A percentile compares a stretch with the other conserved stretches of the same genome.
Evolutionary conservation across 495 filamentous ascomycete species (phyloP).

Genomic region (Lasiosphaeria hispida): DNA sequence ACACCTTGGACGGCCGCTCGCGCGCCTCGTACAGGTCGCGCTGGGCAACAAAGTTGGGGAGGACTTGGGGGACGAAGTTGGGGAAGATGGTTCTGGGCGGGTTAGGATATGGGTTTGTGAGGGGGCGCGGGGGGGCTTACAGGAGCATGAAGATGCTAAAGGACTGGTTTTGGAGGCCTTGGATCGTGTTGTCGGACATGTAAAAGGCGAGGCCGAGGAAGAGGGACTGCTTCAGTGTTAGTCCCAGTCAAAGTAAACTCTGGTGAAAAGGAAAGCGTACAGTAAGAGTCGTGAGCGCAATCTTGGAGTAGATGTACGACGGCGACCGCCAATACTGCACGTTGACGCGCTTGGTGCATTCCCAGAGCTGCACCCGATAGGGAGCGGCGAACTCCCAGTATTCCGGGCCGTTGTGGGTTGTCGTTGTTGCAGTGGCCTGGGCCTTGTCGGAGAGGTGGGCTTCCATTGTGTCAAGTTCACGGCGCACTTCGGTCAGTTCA

Average conservation of each 20-base stretch:
- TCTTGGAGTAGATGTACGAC: conserved; percentile 60
- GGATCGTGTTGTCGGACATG: conserved; percentile 53
- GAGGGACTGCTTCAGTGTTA: conserved; percentile 24
- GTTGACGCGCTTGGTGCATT: conserved; percentile 49
- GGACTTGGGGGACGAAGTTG: conserved; percentile 50
- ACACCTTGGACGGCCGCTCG: conserved; percentile 69
- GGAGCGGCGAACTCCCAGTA: conserved; percentile 7
- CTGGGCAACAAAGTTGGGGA: conserved; percentile 63
- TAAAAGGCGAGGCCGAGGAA: conserved; percentile 46
- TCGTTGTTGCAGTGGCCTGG: too few relatives aligned
- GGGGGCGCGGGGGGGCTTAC: conserved; percentile 19
- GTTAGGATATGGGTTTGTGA: too few relatives aligned
- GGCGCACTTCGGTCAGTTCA: conserved; percentile 46
- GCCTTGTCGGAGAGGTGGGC: conserved; percentile 10
- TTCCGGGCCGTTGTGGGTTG: not conserved
- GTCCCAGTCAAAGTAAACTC: not conserved
- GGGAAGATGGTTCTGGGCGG: conserved; percentile 20
- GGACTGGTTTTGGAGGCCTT: conserved; percentile 70
- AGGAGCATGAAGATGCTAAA: conserved; percentile 67
- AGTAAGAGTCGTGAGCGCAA: conserved; percentile 31
- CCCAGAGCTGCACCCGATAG: conserved; percentile 17
- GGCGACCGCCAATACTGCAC: conserved; percentile 69
- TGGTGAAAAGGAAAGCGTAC: not conserved
- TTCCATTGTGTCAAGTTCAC: conserved; percentile 49
- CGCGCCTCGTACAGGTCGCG: conserved; percentile 66